Conservation (phyloP, 2,329 filamentous ascomycete species). For the Falciphora oryzae region DNA sequence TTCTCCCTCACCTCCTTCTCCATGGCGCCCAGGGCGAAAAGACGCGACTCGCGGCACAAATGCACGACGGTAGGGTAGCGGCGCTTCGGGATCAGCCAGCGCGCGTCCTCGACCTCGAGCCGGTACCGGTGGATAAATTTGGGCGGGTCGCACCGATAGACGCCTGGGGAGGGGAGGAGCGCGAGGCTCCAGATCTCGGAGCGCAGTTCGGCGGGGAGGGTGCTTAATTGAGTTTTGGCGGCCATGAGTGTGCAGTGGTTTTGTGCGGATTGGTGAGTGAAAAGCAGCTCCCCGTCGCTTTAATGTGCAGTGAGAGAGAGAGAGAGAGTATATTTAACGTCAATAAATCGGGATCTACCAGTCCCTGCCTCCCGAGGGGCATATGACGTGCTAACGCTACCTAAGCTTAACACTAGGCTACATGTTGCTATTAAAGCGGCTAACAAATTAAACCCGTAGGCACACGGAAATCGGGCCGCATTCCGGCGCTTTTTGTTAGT, state of each 20-base stretch:
- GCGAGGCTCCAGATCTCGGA: conserved; percentile 1
- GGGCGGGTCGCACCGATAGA: conserved; percentile 1
- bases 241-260: not conserved
- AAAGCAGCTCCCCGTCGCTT: too few relatives aligned
- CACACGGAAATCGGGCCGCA: too few relatives aligned
- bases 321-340: too few relatives aligned
- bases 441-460: too few relatives aligned
- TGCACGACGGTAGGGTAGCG: not conserved
- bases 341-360: too few relatives aligned
- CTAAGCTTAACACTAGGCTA: too few relatives aligned
- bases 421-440: too few relatives aligned
- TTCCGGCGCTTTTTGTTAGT: too few relatives aligned
- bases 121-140: not conserved
- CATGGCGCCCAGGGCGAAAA: not conserved
- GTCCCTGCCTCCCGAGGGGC: too few relatives aligned
- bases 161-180: conserved; percentile 3
- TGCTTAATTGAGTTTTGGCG: conserved; percentile 1
- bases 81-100: conserved; percentile 1
- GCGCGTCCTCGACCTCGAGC: not conserved
- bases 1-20: not conserved
- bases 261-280: too few relatives aligned
- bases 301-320: too few relatives aligned
- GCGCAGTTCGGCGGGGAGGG: conserved; percentile 5
- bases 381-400: too few relatives aligned
- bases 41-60: conserved; percentile 4